A percentile compares a stretch with the other conserved stretches of the same genome.
Conservation (phyloP, 495 filamentous ascomycete genomes). For the Penicillium atrosanguineum region DNA sequence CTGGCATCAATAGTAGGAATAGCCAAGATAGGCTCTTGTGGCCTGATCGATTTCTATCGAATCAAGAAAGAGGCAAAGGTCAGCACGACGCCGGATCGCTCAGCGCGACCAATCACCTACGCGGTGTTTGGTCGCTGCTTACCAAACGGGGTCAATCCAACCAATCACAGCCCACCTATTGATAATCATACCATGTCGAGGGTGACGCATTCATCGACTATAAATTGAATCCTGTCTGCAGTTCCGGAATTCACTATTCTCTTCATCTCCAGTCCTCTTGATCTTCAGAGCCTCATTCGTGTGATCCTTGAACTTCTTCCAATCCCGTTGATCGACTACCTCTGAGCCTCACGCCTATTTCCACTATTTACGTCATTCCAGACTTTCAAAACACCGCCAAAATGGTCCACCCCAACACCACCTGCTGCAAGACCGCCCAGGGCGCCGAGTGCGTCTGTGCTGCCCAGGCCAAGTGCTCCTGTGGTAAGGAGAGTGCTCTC, state of each 20-base stretch:
- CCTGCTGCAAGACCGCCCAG: slow-evolving; percentile 61
- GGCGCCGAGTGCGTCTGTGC: slow-evolving; percentile 58
- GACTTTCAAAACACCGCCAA: slow-evolving; percentile 18
- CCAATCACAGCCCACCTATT: slow-evolving; percentile 32
- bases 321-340: neutral
- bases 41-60: neutral
- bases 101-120: neutral
- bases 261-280: neutral
- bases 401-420: slow-evolving; percentile 54
- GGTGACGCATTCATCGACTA: slow-evolving; percentile 22
- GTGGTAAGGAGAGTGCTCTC: slow-evolving; percentile 80
- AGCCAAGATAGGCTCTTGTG: neutral
- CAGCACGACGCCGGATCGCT: neutral
- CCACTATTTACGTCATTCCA: slow-evolving; percentile 2
- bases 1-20: neutral
- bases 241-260: slow-evolving; percentile 1
- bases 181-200: slow-evolving; percentile 22
- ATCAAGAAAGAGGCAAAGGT: neutral
- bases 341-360: slow-evolving; percentile 1
- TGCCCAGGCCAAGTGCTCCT: slow-evolving; percentile 73
- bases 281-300: neutral
- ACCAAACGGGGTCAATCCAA: neutral
- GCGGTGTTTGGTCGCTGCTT: neutral
- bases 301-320: no score
- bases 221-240: slow-evolving; percentile 24